Conservation (phyloP, 768 basidiomycete genomes). For the Mycena filopes region DNA sequence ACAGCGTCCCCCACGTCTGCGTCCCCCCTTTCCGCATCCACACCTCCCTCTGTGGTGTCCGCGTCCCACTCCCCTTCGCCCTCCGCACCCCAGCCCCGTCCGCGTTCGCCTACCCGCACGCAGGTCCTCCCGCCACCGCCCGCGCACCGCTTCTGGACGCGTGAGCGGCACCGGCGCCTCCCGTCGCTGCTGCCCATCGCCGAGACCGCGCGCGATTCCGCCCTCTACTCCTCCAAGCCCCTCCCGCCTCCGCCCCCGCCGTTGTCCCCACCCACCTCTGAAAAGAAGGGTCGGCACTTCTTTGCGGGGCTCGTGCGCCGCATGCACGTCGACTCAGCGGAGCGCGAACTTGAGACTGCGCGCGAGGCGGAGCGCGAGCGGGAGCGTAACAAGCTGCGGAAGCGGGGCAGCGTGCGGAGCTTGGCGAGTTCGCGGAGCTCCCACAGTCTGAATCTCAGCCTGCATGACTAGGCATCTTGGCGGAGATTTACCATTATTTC, state of each 20-base stretch:
- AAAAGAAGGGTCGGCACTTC: conserved; percentile 16
- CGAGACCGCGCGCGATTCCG: conserved; percentile 12
- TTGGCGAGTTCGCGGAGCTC: neutral
- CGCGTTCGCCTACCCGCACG: neutral
- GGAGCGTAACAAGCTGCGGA: conserved; percentile 17
- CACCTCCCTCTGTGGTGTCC: too few relatives aligned
- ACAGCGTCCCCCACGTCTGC: conserved; percentile 11
- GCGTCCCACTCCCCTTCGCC: neutral
- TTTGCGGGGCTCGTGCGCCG: conserved; percentile 25
- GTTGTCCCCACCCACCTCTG: neutral
- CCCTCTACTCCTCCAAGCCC: conserved; percentile 1
- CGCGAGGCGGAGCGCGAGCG: conserved; percentile 2
- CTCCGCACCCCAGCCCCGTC: neutral
- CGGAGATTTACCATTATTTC: neutral
- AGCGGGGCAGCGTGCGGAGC: conserved; percentile 17
- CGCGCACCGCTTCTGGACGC: conserved; percentile 25
- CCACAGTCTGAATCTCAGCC: neutral
- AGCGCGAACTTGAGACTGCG: neutral
- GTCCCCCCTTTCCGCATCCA: neutral
- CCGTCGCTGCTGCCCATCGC: conserved; percentile 25
- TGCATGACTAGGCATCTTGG: neutral
- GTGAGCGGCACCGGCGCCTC: conserved; percentile 11
- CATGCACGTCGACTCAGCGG: neutral
- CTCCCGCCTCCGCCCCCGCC: conserved; percentile 8
- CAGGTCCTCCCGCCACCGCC: conserved; percentile 3